These are phyloP conservation scores for Evansstolkia leycettana DNA, from an alignment of 495 filamentous ascomycete genomes.

Conservation along the genomic window DNA sequence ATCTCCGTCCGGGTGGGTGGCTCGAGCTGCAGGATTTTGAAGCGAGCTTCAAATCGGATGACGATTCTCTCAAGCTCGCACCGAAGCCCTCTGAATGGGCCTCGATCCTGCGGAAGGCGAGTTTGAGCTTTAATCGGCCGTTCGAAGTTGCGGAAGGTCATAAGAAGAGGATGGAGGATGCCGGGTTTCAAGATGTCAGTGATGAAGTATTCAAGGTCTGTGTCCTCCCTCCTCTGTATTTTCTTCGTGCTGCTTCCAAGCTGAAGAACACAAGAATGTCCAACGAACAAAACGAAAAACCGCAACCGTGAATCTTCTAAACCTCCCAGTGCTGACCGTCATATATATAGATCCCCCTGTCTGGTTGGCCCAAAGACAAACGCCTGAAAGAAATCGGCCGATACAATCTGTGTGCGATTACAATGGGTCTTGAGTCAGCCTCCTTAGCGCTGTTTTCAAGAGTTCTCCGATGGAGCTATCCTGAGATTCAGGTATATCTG, in stretches of 20 bases:
- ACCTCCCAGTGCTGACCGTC: too few relatives aligned
- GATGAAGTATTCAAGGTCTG: slow-evolving; percentile 31
- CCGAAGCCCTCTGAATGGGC: slow-evolving; percentile 14
- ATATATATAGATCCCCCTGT: slow-evolving; percentile 32
- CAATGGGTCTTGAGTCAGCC: slow-evolving; percentile 38
- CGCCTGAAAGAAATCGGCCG: slow-evolving; percentile 38
- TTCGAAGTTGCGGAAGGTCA: slow-evolving; percentile 21
- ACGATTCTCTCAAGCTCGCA: slow-evolving; percentile 21
- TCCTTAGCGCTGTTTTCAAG: slow-evolving; percentile 42
- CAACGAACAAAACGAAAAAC: too few relatives aligned
- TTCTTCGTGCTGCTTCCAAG: too few relatives aligned
- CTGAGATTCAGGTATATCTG: slow-evolving; percentile 22
- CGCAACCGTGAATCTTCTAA: too few relatives aligned
- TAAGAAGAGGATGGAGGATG: slow-evolving; percentile 14
- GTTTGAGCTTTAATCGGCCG: slow-evolving; percentile 24
- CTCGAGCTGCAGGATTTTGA: slow-evolving; percentile 43
- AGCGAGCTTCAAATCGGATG: slow-evolving; percentile 19
- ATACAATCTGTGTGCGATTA: slow-evolving; percentile 18
- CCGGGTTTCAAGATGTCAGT: slow-evolving; percentile 22
- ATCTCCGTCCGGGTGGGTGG: slow-evolving; percentile 42
- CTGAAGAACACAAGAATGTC: too few relatives aligned
- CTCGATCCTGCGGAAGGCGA: slow-evolving; percentile 17
- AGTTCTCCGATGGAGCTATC: slow-evolving; percentile 32
- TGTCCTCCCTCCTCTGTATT: too few relatives aligned
- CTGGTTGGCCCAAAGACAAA: slow-evolving; percentile 37